phyloP scores from a whole-genome alignment of 2,329 filamentous ascomycete genomes.

The Pseudogymnoascus sp. region DNA sequence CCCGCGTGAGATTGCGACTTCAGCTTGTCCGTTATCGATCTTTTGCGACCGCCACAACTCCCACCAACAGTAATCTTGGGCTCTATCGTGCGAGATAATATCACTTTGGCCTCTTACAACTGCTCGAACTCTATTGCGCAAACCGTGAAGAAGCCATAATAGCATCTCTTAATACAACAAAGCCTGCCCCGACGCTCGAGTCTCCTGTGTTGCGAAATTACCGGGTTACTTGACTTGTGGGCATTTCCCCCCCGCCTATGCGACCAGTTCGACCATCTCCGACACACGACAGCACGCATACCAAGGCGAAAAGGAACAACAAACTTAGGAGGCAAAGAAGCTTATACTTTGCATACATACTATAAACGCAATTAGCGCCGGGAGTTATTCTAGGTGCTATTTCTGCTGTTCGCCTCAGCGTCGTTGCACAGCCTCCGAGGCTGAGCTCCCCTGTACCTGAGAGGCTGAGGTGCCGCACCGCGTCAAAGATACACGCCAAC shows the following conservation, averaged over 20 bases:
- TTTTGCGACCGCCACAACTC: not conserved
- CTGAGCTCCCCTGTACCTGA: slow-evolving; percentile 3
- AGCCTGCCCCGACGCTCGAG: not conserved
- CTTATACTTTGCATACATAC: not conserved
- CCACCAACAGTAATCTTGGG: not conserved
- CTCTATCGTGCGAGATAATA: not conserved
- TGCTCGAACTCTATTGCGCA: not conserved
- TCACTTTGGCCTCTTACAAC: not conserved
- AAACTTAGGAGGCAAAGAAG: not conserved
- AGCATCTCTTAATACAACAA: not conserved
- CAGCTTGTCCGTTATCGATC: not conserved
- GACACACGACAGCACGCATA: not conserved
- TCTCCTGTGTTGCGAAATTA: not conserved
- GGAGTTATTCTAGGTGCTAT: not conserved
- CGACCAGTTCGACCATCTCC: not conserved
- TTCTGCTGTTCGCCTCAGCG: not conserved
- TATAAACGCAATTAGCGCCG: slow-evolving; percentile 2
- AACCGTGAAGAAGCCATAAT: not conserved
- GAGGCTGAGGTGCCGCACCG: not conserved
- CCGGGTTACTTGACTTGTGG: not conserved
- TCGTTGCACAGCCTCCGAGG: not conserved
- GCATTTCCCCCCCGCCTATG: not conserved
- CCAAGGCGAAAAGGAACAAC: not conserved
- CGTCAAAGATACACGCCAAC: not conserved
- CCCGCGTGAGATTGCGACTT: not conserved